Evolutionary conservation across 2,329 filamentous ascomycete genomes (phyloP).

Genomic region (Phialophora expanda): DNA sequence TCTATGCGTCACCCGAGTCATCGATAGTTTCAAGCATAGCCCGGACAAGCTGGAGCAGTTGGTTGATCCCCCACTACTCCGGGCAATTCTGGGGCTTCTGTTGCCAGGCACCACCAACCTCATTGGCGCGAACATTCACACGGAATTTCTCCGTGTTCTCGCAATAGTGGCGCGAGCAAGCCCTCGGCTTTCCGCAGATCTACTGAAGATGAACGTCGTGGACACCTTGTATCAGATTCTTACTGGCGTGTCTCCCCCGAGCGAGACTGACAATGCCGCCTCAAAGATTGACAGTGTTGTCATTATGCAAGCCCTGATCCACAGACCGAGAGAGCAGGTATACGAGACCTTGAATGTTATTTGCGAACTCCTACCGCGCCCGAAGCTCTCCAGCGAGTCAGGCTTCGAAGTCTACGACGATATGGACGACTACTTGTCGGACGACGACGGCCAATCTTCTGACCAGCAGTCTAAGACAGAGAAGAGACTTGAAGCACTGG

Average conservation of each 20-base stretch:
- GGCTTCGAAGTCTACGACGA: slow-evolving; percentile 55
- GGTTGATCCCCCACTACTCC: slow-evolving; percentile 84
- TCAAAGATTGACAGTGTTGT: slow-evolving; percentile 93
- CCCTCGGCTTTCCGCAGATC: slow-evolving; percentile 81
- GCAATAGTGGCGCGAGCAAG: slow-evolving; percentile 90
- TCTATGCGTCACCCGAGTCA: slow-evolving; percentile 90
- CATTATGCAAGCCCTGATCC: slow-evolving; percentile 98
- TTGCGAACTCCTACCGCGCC: slow-evolving; percentile 84
- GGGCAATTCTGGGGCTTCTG: slow-evolving; percentile 81
- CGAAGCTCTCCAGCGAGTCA: slow-evolving; percentile 64
- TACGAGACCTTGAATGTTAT: slow-evolving; percentile 97
- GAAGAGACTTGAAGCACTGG: slow-evolving; percentile 78
- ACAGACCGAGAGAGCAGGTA: slow-evolving; percentile 92
- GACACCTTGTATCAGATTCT: slow-evolving; percentile 97
- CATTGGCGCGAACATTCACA: slow-evolving; percentile 92
- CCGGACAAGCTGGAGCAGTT: slow-evolving; percentile 88
- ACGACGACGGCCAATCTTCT: slow-evolving; percentile 35
- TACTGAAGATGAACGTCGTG: slow-evolving; percentile 95
- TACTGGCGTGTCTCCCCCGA: slow-evolving; percentile 90
- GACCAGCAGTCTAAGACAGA: slow-evolving; percentile 58
- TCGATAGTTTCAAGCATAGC: slow-evolving; percentile 94
- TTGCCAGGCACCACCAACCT: slow-evolving; percentile 94
- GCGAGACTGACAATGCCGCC: slow-evolving; percentile 74
- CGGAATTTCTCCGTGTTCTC: slow-evolving; percentile 89
- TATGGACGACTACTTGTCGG: slow-evolving; percentile 54